Conservation (phyloP, 2,329 filamentous ascomycete species). For the Talaromyces sp. region DNA sequence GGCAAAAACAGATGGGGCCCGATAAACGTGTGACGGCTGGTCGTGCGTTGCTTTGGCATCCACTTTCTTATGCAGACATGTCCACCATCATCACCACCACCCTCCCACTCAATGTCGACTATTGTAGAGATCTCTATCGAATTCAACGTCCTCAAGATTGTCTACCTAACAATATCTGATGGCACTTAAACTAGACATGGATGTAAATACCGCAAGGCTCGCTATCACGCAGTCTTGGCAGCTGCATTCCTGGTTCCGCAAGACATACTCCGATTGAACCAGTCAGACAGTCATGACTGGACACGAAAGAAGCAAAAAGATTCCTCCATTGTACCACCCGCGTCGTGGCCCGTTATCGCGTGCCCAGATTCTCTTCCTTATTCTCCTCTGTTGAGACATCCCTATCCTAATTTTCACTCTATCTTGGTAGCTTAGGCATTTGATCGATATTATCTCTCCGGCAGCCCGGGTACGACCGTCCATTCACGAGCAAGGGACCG, state of each 20-base stretch:
- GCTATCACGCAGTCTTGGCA: constrained; percentile 12
- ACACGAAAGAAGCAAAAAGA: constrained; percentile 3
- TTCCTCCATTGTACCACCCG: not conserved
- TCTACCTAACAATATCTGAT: not conserved
- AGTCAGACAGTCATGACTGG: not conserved
- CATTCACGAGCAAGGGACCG: constrained; percentile 9
- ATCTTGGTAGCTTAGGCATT: not conserved
- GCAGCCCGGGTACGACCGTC: not conserved
- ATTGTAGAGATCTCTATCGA: not conserved
- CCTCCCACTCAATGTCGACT: not conserved
- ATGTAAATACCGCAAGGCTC: not conserved
- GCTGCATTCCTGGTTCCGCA: constrained; percentile 18
- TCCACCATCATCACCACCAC: not conserved
- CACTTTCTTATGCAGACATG: constrained; percentile 5
- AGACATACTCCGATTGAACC: not conserved
- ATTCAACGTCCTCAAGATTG: no score
- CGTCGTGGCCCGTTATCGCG: constrained; percentile 1
- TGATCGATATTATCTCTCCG: not conserved
- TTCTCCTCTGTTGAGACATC: not conserved
- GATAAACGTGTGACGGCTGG: constrained; percentile 5
- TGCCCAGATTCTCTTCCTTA: not conserved
- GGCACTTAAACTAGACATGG: no score
- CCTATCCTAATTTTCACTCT: not conserved
- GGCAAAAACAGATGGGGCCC: not conserved
- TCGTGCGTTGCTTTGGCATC: constrained; percentile 8